phyloP scores from a whole-genome alignment of 148 eudicot species.

The Spergularia marina region DNA sequence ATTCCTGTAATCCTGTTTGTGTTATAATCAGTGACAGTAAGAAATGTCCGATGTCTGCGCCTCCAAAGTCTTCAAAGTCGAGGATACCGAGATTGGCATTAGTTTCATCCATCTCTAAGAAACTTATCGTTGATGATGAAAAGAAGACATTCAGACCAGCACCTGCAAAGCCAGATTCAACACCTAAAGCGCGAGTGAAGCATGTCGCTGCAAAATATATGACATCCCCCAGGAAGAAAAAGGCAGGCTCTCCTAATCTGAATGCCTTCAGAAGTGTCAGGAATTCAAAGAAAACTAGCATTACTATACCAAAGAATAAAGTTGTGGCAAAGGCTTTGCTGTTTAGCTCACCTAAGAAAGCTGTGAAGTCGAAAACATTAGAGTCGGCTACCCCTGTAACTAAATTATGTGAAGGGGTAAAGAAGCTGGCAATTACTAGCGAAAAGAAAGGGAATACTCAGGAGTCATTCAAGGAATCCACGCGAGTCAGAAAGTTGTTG shows the following conservation, averaged over 20 bases:
- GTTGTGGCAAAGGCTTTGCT: slow-evolving; percentile 55
- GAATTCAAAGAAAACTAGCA: slow-evolving; percentile 39
- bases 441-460: slow-evolving; percentile 43
- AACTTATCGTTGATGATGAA: slow-evolving; percentile 26
- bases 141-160: slow-evolving; percentile 28
- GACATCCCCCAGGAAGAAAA: slow-evolving; percentile 76
- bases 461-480: slow-evolving; percentile 16
- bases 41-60: slow-evolving; percentile 79
- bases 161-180: slow-evolving; percentile 37
- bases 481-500: slow-evolving; percentile 18
- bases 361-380: slow-evolving; percentile 34
- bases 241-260: slow-evolving; percentile 30
- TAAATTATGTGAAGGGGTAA: slow-evolving; percentile 60
- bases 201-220: slow-evolving; percentile 92
- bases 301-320: slow-evolving; percentile 39
- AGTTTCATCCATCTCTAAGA: slow-evolving; percentile 56
- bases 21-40: slow-evolving; percentile 35
- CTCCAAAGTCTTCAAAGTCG: slow-evolving; percentile 74
- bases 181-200: slow-evolving; percentile 57
- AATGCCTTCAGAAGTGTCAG: slow-evolving; percentile 63
- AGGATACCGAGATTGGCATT: slow-evolving; percentile 58
- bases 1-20: not conserved
- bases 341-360: slow-evolving; percentile 67
- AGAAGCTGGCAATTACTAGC: slow-evolving; percentile 52
- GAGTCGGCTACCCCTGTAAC: slow-evolving; percentile 52